Conservation (phyloP, 2,329 filamentous ascomycete species). For the Zasmidium citrigriseum region DNA sequence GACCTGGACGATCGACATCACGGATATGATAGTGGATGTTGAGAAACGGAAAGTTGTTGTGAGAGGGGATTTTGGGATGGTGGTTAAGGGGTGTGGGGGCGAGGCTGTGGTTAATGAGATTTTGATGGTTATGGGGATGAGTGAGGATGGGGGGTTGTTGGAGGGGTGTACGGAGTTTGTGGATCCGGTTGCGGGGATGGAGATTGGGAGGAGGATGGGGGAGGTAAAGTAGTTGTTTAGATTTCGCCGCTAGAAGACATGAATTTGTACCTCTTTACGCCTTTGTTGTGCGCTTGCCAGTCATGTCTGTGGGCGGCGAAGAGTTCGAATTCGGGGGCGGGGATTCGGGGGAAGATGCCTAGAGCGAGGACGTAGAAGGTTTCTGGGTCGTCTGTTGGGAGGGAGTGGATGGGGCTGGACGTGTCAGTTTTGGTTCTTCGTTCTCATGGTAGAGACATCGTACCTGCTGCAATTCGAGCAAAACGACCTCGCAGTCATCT, state of each 20-base stretch:
- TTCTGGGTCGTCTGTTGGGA: neutral
- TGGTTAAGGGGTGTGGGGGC: constrained; percentile 17
- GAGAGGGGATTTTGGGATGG: constrained; percentile 32
- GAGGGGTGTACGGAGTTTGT: constrained; percentile 34
- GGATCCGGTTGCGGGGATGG: constrained; percentile 28
- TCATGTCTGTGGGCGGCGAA: neutral
- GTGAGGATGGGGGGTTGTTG: constrained; percentile 25
- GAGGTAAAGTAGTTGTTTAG: neutral
- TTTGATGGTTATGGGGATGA: constrained; percentile 35
- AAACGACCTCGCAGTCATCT: neutral
- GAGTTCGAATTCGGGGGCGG: neutral
- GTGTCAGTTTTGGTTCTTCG: neutral
- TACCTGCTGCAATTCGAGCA: neutral
- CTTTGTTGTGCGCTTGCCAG: neutral
- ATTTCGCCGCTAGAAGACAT: neutral
- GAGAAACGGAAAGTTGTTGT: constrained; percentile 24
- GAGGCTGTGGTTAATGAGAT: constrained; percentile 35
- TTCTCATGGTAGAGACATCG: neutral
- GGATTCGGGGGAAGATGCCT: neutral
- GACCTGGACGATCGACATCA: constrained; percentile 27
- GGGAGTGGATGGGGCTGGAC: neutral
- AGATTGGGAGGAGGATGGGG: constrained; percentile 4
- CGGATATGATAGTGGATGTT: constrained; percentile 32
- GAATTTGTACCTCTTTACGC: neutral
- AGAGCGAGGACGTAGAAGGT: neutral